These are phyloP conservation scores for Rhizophagus sp. DNA, from an alignment of 192 early-diverging fungal species.

Conservation along the genomic window DNA sequence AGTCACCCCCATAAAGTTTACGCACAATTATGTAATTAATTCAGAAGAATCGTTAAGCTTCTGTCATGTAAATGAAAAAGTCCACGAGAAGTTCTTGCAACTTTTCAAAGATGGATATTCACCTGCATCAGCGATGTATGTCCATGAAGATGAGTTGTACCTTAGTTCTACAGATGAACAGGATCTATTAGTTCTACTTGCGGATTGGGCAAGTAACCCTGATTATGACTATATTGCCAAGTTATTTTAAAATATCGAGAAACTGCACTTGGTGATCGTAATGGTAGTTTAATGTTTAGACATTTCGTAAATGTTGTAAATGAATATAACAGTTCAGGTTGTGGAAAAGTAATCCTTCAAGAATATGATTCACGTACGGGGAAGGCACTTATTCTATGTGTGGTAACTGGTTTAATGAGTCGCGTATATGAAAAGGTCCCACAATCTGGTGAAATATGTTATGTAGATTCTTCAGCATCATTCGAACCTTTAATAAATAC, in stretches of 20 bases:
- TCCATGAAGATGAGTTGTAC: neutral
- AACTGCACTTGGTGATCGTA: neutral
- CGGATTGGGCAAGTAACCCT: no score
- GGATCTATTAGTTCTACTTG: no score
- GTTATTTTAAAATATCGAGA: no score
- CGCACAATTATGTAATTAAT: neutral
- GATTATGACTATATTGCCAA: no score
- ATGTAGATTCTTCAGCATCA: neutral
- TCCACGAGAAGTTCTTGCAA: neutral
- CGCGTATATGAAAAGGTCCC: neutral
- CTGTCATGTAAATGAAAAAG: neutral
- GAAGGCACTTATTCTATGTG: neutral
- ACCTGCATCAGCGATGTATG: neutral
- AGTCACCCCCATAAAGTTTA: neutral
- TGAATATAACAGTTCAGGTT: neutral
- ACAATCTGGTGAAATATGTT: neutral
- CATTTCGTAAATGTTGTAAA: neutral
- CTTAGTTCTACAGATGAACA: neutral
- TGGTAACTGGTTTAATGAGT: neutral
- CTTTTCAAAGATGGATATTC: conserved; percentile 4
- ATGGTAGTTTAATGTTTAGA: neutral
- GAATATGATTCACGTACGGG: no score
- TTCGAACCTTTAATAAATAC: neutral
- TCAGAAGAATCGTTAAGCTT: conserved; percentile 7
- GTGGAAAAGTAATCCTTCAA: no score